Evolutionary conservation across 2,329 filamentous ascomycete genomes (phyloP).

Genomic region (Xenosphaeropsis pyriputrescens): DNA sequence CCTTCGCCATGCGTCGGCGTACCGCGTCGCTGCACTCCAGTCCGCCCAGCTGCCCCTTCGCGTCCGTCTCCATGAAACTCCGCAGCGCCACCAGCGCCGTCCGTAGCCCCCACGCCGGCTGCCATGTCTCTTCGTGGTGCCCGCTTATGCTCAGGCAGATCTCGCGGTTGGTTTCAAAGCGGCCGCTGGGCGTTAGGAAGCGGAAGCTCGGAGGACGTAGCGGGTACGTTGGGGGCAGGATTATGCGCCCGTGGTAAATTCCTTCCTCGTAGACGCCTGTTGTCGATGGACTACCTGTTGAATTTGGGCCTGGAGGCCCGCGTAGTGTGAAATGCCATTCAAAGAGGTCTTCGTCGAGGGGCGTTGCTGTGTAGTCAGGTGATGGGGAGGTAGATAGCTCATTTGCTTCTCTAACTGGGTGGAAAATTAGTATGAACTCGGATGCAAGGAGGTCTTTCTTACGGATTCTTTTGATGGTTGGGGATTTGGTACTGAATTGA

Average conservation of each 20-base stretch:
- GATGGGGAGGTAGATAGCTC: slow-evolving; percentile 73
- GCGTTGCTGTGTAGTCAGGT: slow-evolving; percentile 71
- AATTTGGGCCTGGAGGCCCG: slow-evolving; percentile 60
- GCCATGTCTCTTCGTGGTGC: slow-evolving; percentile 97
- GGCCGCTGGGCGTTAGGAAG: slow-evolving; percentile 79
- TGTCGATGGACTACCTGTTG: slow-evolving; percentile 16
- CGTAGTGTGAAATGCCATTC: slow-evolving; percentile 99
- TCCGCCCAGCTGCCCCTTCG: slow-evolving; percentile 78
- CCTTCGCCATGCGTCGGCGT: slow-evolving; percentile 51
- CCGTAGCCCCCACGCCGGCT: slow-evolving; percentile 91
- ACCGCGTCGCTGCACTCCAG: slow-evolving; percentile 60
- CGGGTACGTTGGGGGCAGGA: slow-evolving; percentile 79
- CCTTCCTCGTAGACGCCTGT: slow-evolving; percentile 47
- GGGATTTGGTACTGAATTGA: slow-evolving; percentile 53
- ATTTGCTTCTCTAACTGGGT: slow-evolving; percentile 70
- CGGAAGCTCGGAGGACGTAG: slow-evolving; percentile 90
- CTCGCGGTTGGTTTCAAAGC: slow-evolving; percentile 93
- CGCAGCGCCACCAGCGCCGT: slow-evolving; percentile 72
- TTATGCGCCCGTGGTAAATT: slow-evolving; percentile 90
- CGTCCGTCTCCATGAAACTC: slow-evolving; percentile 86
- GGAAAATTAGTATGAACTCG: slow-evolving; percentile 17
- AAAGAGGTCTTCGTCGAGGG: slow-evolving; percentile 81
- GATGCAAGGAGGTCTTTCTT: slow-evolving; percentile 17
- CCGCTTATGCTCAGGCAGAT: slow-evolving; percentile 90
- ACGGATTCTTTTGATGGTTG: slow-evolving; percentile 71